Evolutionary conservation across 371 early-diverging fungal genomes (phyloP), one percentile per base, ranked within the genome.

Genomic region (Mortierella sp.): DNA sequence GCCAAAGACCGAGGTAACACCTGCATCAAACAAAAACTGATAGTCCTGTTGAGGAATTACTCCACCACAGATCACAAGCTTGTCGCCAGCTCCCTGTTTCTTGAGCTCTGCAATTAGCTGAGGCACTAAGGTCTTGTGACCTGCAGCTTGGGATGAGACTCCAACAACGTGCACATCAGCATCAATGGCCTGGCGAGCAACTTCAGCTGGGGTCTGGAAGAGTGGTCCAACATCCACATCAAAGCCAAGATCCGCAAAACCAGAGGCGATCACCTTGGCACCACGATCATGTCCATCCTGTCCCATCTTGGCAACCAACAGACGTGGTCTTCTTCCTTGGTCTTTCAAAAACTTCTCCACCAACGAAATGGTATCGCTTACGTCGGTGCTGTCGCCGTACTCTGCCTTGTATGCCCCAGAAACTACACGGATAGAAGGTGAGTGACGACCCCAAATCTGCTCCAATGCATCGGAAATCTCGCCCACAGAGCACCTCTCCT

Each of bases 221-320:
- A 95, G 79, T n/a, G 95, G 94, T 17, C 94, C 93, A 28, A 95
- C 90, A 78, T 95, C 95, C 19, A 95, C 95, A 85, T 95, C 95
- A 73, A 94, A 95, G 28, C 95, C 95, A 35, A 95, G 86, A 84
- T 95, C 95, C 17, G 94, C 93, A 61, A 94, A 95, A 2, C 94
- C 95, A 34, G 92, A 89, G 7, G 95, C 95, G 69, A 95, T 93
- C 13, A 95, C 96, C 85, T 95, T 95, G 75, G 94, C 94, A 7
- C 95, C 95, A 64, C 95, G 89, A 69, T 95, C 95, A 66, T 95
- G 96, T n/a, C 95, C 95, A 79, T 95, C 95, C 84, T 95, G 96
- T 53, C 95, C 96, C 94, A 94, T 94, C 85, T 95, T 95, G 61
- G 94, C 95, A 7, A 95, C 93, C 19, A 95, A 85, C 67, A 95